These are phyloP conservation scores for Zasmidium cellare DNA, from an alignment of 2,329 filamentous ascomycete genomes.

Conservation along the genomic window DNA sequence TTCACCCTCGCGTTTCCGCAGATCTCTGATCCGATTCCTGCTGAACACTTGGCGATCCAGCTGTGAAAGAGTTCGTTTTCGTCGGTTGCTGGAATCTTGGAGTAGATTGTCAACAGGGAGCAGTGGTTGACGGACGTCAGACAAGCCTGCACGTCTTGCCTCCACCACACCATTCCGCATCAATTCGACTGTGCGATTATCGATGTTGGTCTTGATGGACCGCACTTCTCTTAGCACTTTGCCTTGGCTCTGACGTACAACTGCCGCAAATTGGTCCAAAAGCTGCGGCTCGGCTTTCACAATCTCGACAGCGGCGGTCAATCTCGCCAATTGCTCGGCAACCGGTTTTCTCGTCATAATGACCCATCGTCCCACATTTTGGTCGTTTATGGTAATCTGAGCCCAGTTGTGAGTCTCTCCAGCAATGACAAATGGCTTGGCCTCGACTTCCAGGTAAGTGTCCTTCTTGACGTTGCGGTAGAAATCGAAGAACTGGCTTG, in stretches of 20 bases:
- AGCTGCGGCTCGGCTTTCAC: conserved; percentile 35
- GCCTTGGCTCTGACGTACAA: conserved; percentile 32
- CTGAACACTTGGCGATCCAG: too few relatives aligned
- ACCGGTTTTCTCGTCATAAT: conserved; percentile 36
- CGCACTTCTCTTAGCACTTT: conserved; percentile 33
- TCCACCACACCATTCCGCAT: conserved; percentile 39
- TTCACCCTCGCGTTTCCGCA: too few relatives aligned
- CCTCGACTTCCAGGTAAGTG: conserved; percentile 25
- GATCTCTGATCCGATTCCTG: too few relatives aligned
- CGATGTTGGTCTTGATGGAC: conserved; percentile 31
- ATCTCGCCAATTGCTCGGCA: conserved; percentile 36
- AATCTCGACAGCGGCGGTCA: conserved; percentile 39
- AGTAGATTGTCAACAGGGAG: conserved; percentile 20
- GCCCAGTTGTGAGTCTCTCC: conserved; percentile 14
- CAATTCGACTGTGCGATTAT: conserved; percentile 33
- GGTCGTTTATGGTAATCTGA: conserved; percentile 32
- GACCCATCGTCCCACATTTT: conserved; percentile 30
- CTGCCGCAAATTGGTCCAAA: conserved; percentile 35
- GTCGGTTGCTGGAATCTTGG: background rate
- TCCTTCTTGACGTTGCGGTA: conserved; percentile 25
- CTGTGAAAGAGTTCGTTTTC: conserved; percentile 2
- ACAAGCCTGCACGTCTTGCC: conserved; percentile 37
- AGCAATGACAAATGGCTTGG: conserved; percentile 8
- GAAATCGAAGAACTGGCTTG: conserved; percentile 39
- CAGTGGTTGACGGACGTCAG: conserved; percentile 29